Conservation (phyloP, 1,284 basidiomycete genomes). For the Cystobasidiaceae sp. region DNA sequence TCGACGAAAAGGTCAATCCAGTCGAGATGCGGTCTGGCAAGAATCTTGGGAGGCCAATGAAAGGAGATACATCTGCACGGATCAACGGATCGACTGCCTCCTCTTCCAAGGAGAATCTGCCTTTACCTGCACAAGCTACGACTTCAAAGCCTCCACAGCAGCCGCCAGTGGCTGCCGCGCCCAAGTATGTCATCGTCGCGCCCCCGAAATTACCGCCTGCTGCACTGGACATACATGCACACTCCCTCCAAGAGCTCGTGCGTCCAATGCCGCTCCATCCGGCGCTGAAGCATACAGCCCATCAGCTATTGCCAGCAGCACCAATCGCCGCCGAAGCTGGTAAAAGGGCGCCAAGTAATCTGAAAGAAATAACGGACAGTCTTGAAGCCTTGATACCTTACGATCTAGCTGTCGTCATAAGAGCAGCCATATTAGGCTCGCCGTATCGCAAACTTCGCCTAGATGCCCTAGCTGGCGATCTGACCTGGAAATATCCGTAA, state of each 20-base stretch:
- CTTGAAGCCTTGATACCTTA: background rate
- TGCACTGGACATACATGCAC: constrained; percentile 2
- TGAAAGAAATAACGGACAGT: background rate
- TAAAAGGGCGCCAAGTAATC: background rate
- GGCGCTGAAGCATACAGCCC: background rate
- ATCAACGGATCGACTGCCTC: background rate
- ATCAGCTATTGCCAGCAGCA: background rate
- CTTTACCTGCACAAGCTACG: background rate
- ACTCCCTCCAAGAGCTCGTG: background rate
- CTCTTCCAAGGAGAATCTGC: background rate
- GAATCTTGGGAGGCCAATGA: background rate
- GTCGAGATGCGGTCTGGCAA: background rate
- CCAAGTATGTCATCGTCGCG: background rate
- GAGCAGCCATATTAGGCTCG: constrained; percentile 21
- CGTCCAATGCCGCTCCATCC: background rate
- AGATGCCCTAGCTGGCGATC: background rate
- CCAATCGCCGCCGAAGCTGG: no score
- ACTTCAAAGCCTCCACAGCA: background rate
- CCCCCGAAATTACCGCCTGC: background rate
- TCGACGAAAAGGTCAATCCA: background rate
- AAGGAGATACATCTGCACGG: no score
- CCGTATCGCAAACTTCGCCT: background rate
- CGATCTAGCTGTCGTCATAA: background rate
- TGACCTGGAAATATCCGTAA: constrained; percentile 19
- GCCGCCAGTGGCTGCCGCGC: background rate